Evolutionary conservation across 352 stramenopile species (phyloP).

Genomic region (Hyphochytrium catenoides): DNA sequence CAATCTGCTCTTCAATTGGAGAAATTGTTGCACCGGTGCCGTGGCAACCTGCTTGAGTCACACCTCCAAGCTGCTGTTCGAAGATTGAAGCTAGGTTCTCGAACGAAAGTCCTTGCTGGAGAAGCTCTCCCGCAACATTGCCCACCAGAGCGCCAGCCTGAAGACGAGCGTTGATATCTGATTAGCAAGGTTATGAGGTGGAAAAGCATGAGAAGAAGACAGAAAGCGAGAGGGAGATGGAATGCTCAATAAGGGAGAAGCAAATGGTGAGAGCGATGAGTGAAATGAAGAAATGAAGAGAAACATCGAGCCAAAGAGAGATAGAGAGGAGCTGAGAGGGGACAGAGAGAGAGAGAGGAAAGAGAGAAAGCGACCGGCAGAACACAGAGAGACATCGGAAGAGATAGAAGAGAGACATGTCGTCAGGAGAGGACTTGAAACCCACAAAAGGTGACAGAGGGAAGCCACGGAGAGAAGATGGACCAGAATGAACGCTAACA

Average conservation of each 20-base stretch:
- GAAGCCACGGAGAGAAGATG: too few relatives aligned
- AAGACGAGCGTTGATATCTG: background rate
- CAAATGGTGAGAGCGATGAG: too few relatives aligned
- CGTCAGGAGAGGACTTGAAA: too few relatives aligned
- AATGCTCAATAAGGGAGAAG: conserved; percentile 38
- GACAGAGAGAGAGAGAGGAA: too few relatives aligned
- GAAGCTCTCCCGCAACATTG: conserved; percentile 43
- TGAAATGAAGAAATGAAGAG: too few relatives aligned
- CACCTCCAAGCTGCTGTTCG: conserved; percentile 91
- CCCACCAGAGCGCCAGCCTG: conserved; percentile 16
- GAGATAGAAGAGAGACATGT: too few relatives aligned
- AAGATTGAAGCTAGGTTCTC: conserved; percentile 95
- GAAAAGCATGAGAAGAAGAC: background rate
- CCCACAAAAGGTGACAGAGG: too few relatives aligned
- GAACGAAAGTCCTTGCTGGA: conserved; percentile 71
- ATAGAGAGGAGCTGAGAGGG: too few relatives aligned
- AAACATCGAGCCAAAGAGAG: too few relatives aligned
- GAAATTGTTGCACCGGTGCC: conserved; percentile 79
- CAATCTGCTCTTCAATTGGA: conserved; percentile 90
- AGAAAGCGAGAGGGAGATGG: conserved; percentile 10
- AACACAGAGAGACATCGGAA: too few relatives aligned
- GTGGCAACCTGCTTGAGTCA: conserved; percentile 83
- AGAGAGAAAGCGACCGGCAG: too few relatives aligned
- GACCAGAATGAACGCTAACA: too few relatives aligned
- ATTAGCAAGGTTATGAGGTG: conserved; percentile 4